A percentile compares a stretch with the other conserved stretches of the same genome.
Conservation (phyloP, 371 early-diverging fungal genomes). For the Entomophthora muscae region DNA sequence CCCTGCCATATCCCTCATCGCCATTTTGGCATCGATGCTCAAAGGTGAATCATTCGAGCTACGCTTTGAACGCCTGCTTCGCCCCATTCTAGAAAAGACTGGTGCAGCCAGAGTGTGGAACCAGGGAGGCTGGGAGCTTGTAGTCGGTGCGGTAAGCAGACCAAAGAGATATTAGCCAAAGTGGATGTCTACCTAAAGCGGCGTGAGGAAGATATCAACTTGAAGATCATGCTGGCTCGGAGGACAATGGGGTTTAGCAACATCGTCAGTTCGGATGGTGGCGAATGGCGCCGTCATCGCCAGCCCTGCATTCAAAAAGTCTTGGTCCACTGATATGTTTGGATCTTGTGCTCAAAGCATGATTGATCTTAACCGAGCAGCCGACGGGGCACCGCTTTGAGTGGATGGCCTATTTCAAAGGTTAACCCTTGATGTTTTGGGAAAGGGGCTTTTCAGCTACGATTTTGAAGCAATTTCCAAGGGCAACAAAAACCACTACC, state of each 20-base stretch:
- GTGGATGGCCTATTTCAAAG: neutral
- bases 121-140: neutral
- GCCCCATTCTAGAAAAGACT: neutral
- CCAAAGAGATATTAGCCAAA: neutral
- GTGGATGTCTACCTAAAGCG: neutral
- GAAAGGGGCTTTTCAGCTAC: constrained; percentile 7
- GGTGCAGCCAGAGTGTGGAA: neutral
- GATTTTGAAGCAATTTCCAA: constrained; percentile 7
- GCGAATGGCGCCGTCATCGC: constrained; percentile 4
- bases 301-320: constrained; percentile 6
- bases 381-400: neutral
- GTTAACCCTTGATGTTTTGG: constrained; percentile 6
- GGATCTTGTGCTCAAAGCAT: neutral
- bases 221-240: neutral
- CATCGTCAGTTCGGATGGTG: neutral
- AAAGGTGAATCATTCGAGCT: neutral
- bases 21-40: neutral
- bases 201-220: neutral
- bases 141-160: neutral
- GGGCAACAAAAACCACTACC: neutral
- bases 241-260: neutral
- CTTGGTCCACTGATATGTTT: constrained; percentile 8
- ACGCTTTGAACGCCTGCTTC: neutral
- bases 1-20: neutral
- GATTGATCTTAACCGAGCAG: neutral